Evolutionary conservation across 768 basidiomycete genomes (phyloP).

Genomic region (Lepiota brunneoincarnata): DNA sequence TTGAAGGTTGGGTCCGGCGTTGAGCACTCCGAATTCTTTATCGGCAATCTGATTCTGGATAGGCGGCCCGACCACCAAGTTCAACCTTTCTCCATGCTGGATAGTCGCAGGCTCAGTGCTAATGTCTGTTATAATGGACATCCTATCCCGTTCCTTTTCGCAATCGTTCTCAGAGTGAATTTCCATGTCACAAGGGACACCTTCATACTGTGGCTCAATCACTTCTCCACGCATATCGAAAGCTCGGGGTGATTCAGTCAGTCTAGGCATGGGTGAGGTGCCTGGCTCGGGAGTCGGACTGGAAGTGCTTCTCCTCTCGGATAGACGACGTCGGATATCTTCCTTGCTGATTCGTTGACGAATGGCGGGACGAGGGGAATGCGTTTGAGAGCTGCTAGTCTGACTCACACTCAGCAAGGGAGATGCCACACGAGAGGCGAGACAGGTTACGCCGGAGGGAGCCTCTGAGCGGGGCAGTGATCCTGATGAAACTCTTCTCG

Average conservation of each 20-base stretch:
- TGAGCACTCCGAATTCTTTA: slow-evolving; percentile 31
- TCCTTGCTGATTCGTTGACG: slow-evolving; percentile 51
- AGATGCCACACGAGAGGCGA: neutral
- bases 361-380: slow-evolving; percentile 19
- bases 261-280: neutral
- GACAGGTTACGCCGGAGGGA: neutral
- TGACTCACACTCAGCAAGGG: slow-evolving; percentile 10
- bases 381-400: slow-evolving; percentile 3
- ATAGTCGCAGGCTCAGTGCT: slow-evolving; percentile 52
- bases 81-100: slow-evolving; percentile 43
- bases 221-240: neutral
- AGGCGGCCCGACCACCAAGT: slow-evolving; percentile 18
- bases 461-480: slow-evolving; percentile 1
- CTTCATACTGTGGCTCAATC: neutral
- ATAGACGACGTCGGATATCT: slow-evolving; percentile 47
- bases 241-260: neutral
- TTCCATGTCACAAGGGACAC: neutral
- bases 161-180: slow-evolving; percentile 3
- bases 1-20: slow-evolving; percentile 25
- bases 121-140: slow-evolving; percentile 38
- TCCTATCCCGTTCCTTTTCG: slow-evolving; percentile 35
- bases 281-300: slow-evolving; percentile 28
- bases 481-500: neutral
- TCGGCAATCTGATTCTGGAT: slow-evolving; percentile 19
- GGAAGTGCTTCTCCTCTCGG: slow-evolving; percentile 41